These are phyloP conservation scores for Waitea zeae DNA, from an alignment of 1,284 basidiomycete genomes.

Conservation along the genomic window DNA sequence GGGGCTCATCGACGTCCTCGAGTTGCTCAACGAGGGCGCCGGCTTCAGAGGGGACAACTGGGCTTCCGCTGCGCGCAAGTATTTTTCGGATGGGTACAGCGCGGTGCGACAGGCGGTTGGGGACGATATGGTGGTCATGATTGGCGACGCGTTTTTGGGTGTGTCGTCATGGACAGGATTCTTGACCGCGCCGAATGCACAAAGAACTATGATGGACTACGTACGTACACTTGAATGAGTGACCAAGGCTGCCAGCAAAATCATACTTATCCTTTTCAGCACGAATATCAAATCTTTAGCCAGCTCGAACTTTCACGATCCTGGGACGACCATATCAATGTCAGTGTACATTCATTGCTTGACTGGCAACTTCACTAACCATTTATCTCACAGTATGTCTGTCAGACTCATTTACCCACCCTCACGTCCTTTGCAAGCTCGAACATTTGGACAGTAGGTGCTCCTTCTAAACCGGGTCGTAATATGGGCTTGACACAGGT, in stretches of 20 bases:
- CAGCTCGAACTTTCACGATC: conserved; percentile 34
- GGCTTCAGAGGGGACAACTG: conserved; percentile 28
- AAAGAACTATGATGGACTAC: conserved; percentile 46
- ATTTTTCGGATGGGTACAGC: conserved; percentile 38
- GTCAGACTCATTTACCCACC: conserved; percentile 5
- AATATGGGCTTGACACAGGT: conserved; percentile 50
- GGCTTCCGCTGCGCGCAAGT: conserved; percentile 24
- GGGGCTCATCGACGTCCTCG: conserved; percentile 37
- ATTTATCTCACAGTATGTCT: too few relatives aligned
- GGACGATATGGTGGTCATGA: conserved; percentile 36
- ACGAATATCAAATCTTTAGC: conserved; percentile 72
- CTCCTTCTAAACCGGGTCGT: conserved; percentile 21
- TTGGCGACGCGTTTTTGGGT: conserved; percentile 58
- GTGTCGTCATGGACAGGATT: conserved; percentile 50
- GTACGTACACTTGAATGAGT: conserved; percentile 2
- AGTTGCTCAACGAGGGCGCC: conserved; percentile 49
- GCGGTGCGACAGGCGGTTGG: conserved; percentile 30
- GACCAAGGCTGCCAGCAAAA: conserved; percentile 11
- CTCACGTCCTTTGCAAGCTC: conserved; percentile 27
- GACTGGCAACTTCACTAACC: too few relatives aligned
- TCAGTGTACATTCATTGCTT: too few relatives aligned
- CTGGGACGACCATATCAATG: conserved; percentile 37
- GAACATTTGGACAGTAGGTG: conserved; percentile 18
- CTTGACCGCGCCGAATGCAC: conserved; percentile 29
- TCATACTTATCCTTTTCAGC: too few relatives aligned